Percentiles rank a stretch among this genome's conserved stretches.
phyloP scores from a whole-genome alignment of 495 filamentous ascomycete species.

The Bacidia rubella region DNA sequence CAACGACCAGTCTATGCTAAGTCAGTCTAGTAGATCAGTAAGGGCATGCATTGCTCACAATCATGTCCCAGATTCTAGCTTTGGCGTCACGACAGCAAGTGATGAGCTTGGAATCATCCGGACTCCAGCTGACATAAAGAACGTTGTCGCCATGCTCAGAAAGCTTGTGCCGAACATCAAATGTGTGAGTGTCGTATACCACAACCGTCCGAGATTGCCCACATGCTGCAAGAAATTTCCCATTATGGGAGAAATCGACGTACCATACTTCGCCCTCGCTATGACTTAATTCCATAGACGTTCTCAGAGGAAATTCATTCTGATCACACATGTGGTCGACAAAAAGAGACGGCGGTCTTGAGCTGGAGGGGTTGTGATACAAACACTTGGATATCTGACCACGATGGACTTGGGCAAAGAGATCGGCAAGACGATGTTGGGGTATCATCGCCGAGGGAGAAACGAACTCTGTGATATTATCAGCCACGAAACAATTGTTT shows the following conservation, averaged over 20 bases:
- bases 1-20: conserved; percentile 50
- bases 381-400: conserved; percentile 70
- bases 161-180: conserved; percentile 50
- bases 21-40: background rate
- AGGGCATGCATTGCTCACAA: conserved; percentile 37
- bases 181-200: conserved; percentile 69
- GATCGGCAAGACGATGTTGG: conserved; percentile 71
- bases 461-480: conserved; percentile 51
- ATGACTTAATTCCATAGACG: conserved; percentile 51
- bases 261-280: conserved; percentile 85
- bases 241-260: conserved; percentile 80
- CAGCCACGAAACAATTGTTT: background rate
- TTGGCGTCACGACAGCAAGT: conserved; percentile 63
- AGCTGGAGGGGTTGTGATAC: conserved; percentile 70
- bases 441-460: conserved; percentile 98
- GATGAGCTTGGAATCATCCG: conserved; percentile 72
- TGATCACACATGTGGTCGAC: conserved; percentile 75
- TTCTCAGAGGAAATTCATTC: conserved; percentile 60
- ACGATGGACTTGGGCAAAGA: conserved; percentile 73
- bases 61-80: conserved; percentile 66
- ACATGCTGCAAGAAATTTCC: conserved; percentile 67
- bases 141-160: conserved; percentile 52
- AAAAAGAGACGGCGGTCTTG: conserved; percentile 62
- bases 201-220: conserved; percentile 59
- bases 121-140: conserved; percentile 76